phyloP scores from a whole-genome alignment of 257 asterid genomes.

The Solanum habrochaites region DNA sequence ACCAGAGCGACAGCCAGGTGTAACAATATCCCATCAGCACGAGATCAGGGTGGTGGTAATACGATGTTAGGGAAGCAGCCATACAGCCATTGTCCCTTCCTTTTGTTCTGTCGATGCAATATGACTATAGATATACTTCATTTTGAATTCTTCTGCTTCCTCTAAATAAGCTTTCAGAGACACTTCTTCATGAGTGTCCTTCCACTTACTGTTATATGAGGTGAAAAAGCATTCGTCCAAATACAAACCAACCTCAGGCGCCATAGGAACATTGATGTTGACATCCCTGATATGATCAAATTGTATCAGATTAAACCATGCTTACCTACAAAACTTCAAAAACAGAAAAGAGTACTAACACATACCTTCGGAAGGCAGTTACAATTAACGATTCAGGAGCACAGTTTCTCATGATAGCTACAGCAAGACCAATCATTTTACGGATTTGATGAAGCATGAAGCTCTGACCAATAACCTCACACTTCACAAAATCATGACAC shows the following conservation, averaged over 20 bases:
- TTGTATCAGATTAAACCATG: not conserved
- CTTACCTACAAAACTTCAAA: not conserved
- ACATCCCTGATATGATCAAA: slow-evolving; percentile 48
- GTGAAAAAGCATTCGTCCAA: slow-evolving; percentile 90
- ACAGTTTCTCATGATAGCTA: slow-evolving; percentile 75
- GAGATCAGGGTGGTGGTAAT: slow-evolving; percentile 81
- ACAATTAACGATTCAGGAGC: slow-evolving; percentile 63
- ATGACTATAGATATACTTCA: slow-evolving; percentile 65
- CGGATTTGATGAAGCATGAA: slow-evolving; percentile 99
- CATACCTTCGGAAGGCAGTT: slow-evolving; percentile 63
- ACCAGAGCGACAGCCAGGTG: not conserved
- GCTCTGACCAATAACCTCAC: slow-evolving; percentile 94
- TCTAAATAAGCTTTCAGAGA: slow-evolving; percentile 61
- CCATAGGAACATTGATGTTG: slow-evolving; percentile 83
- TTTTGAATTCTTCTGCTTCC: slow-evolving; percentile 76
- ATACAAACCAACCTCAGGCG: slow-evolving; percentile 96
- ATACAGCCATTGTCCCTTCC: slow-evolving; percentile 66
- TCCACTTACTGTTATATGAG: slow-evolving; percentile 74
- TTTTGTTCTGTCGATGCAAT: slow-evolving; percentile 67
- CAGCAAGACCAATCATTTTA: slow-evolving; percentile 95
- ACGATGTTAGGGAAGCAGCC: slow-evolving; percentile 77
- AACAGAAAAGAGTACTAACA: not conserved
- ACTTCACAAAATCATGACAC: slow-evolving; percentile 79
- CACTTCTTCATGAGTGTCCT: slow-evolving; percentile 63
- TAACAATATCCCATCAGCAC: not conserved